A percentile compares a stretch with the other conserved stretches of the same genome.
Evolutionary conservation across 2,329 filamentous ascomycete species (phyloP).

Genomic region (Diaporthe amygdali): DNA sequence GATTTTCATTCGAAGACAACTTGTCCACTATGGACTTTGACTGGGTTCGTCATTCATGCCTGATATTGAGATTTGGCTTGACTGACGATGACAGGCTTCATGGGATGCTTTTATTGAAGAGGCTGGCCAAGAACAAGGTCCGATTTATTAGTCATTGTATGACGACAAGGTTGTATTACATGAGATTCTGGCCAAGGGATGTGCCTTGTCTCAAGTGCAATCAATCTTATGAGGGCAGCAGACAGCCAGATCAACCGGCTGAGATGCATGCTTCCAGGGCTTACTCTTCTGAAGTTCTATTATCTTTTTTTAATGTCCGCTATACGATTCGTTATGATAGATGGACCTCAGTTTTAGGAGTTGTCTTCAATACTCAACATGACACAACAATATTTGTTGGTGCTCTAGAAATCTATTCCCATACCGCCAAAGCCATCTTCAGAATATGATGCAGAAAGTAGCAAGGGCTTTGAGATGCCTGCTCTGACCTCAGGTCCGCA

Average conservation of each 20-base stretch:
- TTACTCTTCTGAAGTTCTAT: neutral
- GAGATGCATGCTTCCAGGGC: too few species aligned
- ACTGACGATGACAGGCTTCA: constrained; percentile 26
- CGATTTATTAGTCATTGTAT: constrained; percentile 5
- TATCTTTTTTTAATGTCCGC: neutral
- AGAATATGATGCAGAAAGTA: neutral
- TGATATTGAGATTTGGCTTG: neutral
- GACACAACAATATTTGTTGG: too few species aligned
- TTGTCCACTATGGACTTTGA: constrained; percentile 32
- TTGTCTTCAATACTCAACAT: neutral
- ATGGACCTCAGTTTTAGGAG: neutral
- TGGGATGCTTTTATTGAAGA: constrained; percentile 36
- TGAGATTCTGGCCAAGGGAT: neutral
- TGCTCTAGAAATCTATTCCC: neutral
- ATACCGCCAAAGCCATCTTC: too few species aligned
- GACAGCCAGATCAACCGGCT: too few species aligned
- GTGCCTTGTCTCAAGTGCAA: too few species aligned
- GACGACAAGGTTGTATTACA: too few species aligned
- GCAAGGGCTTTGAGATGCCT: too few species aligned
- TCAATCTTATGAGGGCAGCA: too few species aligned
- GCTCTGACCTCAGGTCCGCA: neutral
- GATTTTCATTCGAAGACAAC: constrained; percentile 19
- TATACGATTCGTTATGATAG: too few species aligned
- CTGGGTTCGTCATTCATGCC: constrained; percentile 29
- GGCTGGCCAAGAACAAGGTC: constrained; percentile 28